phyloP scores from a whole-genome alignment of 1,139 yeast species.

The Nakaseomyces sp. region DNA sequence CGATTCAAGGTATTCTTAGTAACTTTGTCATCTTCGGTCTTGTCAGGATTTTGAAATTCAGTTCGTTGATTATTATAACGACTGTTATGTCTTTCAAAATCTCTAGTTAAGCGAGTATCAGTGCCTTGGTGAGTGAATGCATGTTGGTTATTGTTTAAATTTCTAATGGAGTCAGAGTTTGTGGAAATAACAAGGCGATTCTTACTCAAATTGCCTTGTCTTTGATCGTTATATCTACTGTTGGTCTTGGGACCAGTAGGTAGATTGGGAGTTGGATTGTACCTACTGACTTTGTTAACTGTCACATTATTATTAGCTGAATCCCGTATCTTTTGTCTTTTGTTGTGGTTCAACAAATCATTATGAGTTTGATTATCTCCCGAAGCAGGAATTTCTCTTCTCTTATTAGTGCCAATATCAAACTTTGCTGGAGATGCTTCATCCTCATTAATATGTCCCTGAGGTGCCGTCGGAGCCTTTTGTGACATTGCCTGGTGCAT shows the following conservation, averaged over 20 bases:
- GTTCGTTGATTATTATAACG: not conserved
- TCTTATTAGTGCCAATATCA: not conserved
- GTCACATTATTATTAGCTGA: not conserved
- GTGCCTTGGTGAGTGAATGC: not conserved
- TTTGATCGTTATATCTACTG: not conserved
- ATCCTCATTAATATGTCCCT: conserved; percentile 25
- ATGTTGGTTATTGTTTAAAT: not conserved
- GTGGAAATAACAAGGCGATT: conserved; percentile 2
- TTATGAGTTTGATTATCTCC: not conserved
- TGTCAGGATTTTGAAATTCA: not conserved
- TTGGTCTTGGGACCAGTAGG: not conserved
- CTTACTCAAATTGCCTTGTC: not conserved
- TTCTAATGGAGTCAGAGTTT: not conserved
- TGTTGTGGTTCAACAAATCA: not conserved
- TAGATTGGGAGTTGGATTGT: not conserved
- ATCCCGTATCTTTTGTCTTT: not conserved
- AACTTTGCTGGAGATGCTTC: conserved; percentile 5
- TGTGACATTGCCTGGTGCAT: conserved; percentile 28
- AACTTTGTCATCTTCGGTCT: not conserved
- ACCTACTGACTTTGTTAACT: not conserved
- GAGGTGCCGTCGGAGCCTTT: conserved; percentile 29
- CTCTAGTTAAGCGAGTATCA: not conserved
- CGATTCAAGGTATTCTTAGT: conserved; percentile 2
- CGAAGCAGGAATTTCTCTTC: not conserved
- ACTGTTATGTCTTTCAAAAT: not conserved